Evolutionary conservation across 2,329 filamentous ascomycete species (phyloP).

Genomic region (Hypoxylon sp.): DNA sequence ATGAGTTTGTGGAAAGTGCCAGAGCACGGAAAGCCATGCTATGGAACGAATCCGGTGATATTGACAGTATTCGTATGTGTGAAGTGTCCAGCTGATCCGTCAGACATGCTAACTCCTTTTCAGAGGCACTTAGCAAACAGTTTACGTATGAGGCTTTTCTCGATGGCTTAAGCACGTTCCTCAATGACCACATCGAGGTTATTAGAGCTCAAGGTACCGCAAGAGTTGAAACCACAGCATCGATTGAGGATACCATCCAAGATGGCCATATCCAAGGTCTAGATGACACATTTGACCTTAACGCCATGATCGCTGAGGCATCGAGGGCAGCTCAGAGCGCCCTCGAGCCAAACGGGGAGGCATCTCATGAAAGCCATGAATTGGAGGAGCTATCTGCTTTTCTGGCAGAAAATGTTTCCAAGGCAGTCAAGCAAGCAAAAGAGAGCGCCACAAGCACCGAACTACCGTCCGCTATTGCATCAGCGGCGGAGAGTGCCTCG

Average conservation of each 20-base stretch:
- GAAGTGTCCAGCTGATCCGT: not conserved
- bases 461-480: conserved; percentile 52
- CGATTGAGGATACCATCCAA: conserved; percentile 43
- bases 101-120: conserved; percentile 35
- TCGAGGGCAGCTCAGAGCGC: conserved; percentile 53
- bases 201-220: conserved; percentile 51
- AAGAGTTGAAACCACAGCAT: conserved; percentile 44
- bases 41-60: conserved; percentile 47
- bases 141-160: conserved; percentile 56
- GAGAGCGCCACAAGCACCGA: conserved; percentile 47
- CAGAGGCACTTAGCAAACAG: conserved; percentile 51
- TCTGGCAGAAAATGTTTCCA: conserved; percentile 52
- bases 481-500: conserved; percentile 54
- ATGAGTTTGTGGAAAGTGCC: conserved; percentile 51
- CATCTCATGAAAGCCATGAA: conserved; percentile 33
- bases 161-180: conserved; percentile 53
- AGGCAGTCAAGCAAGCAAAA: conserved; percentile 52
- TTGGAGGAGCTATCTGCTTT: conserved; percentile 54
- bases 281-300: conserved; percentile 51
- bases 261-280: conserved; percentile 45
- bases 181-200: conserved; percentile 53
- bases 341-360: conserved; percentile 43
- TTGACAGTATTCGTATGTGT: conserved; percentile 51
- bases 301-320: conserved; percentile 55
- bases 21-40: conserved; percentile 52